Evolutionary conservation across 2,329 filamentous ascomycete species (phyloP).

Genomic region (Nigrospora osmanthi): DNA sequence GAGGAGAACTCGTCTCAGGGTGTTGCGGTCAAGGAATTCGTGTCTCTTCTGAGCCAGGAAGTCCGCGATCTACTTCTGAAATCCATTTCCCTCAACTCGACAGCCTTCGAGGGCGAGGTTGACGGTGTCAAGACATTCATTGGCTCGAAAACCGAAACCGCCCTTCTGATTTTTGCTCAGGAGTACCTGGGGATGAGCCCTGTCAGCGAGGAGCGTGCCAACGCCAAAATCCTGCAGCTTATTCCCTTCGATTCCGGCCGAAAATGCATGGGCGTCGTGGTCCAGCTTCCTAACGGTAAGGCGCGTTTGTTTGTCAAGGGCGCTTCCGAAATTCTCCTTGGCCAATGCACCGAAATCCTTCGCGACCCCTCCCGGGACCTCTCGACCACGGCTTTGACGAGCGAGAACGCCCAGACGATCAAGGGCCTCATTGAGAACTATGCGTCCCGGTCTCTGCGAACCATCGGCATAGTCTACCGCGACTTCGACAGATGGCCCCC

Average conservation of each 20-base stretch:
- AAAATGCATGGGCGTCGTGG: slow-evolving; percentile 62
- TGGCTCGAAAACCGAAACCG: slow-evolving; percentile 72
- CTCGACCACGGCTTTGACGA: slow-evolving; percentile 34
- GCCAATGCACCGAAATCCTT: slow-evolving; percentile 44
- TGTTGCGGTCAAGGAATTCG: slow-evolving; percentile 37
- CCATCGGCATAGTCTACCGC: slow-evolving; percentile 75
- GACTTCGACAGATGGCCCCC: slow-evolving; percentile 86
- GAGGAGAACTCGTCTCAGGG: slow-evolving; percentile 16
- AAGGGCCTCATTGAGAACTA: slow-evolving; percentile 67
- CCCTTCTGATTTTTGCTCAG: slow-evolving; percentile 61
- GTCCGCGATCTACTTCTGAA: slow-evolving; percentile 48
- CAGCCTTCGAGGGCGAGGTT: slow-evolving; percentile 69
- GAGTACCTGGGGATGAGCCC: slow-evolving; percentile 60
- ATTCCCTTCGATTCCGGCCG: slow-evolving; percentile 70
- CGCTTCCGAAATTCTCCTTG: slow-evolving; percentile 56
- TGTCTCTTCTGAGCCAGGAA: slow-evolving; percentile 33
- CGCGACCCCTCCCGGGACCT: slow-evolving; percentile 38
- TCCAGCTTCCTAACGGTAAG: slow-evolving; percentile 40
- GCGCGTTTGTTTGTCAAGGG: slow-evolving; percentile 56
- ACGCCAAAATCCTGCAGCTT: slow-evolving; percentile 52
- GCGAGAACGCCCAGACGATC: slow-evolving; percentile 48
- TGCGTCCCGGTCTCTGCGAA: slow-evolving; percentile 71
- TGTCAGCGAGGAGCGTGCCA: slow-evolving; percentile 56
- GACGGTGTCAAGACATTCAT: slow-evolving; percentile 60
- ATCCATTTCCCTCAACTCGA: slow-evolving; percentile 61